Base-by-base conservation (phyloP, 1,139 yeast species). In the Hyphopichia khmerensis region DNA sequence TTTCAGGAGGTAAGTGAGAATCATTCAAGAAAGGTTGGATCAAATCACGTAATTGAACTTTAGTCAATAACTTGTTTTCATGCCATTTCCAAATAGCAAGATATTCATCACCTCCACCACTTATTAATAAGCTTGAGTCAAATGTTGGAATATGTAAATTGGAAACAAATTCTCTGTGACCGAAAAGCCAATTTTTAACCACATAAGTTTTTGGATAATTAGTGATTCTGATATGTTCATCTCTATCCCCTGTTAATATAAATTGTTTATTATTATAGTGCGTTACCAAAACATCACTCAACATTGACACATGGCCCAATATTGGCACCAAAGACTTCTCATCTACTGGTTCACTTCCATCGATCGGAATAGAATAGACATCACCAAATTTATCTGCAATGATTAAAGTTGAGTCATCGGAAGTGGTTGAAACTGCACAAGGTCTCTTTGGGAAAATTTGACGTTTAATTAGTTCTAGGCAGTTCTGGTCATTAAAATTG, bases 331-430 rank as follows among this genome's bases (percentile, higher is more conserved):
- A 56, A 3, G 64, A 50, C 33, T 75, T 67, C 41, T 75, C 80
- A n/a, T 66, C 69, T 2, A 62, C 48, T 1, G 67, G 57, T 2
- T 53, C 59, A 2, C 54, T 51, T 3, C 47, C 55, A 33, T 59
- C 64, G 11, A 83, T 64, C 5, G 72, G 62, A 16, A 86, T 73
- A 2, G 75, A 60, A 59, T 87, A 93, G 6, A 90, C 97, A 64
- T 95, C 99, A 38, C 99, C 99, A 60, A 91, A 93, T 67, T 95
- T 95, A 62, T 95, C 99, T n/a, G 96, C 97, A 17, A 90, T 78
- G 2, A 90, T 62, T 11, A 89, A 67, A 4, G 70, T 67, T 3
- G 59, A 52, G 43, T 75, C 80, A 47, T 77, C 80, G 17, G 65
- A 62, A 8, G 84, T 75, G 3, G 83, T 65, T n/a, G 88, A 74